Evolutionary conservation across 208 protist genomes (phyloP), one percentile per base, ranked within the genome.

Genomic region (Trichomonas vaginalis): DNA sequence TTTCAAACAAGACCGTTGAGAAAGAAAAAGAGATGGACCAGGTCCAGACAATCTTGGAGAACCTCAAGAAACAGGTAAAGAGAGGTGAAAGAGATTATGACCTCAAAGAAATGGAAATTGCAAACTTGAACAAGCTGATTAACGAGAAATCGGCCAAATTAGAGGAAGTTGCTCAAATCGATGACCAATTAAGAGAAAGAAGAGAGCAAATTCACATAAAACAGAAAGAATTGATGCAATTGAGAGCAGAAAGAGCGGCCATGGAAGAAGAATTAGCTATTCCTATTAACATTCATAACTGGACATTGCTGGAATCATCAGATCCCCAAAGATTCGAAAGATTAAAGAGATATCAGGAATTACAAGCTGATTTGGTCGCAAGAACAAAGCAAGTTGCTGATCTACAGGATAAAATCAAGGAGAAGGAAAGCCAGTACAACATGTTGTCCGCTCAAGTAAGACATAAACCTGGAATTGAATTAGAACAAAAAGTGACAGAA

Each of bases 241-340:
- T 92, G 6, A 92, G 56, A 47, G 86, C 86, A 45, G 86, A 92
- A 51, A 48, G 86, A 51, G n/a, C 86, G 8, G 86, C 86, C 35
- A 92, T 92, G 86, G 86, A 92, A 51, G 86, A 92, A 48, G 86
- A 92, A 39, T 47, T 92, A 17, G 56, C 23, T 17, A 92, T 92
- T 39, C 86, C 86, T 39, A 92, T 92, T n/a, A 92, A 92, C 39
- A 92, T 92, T 27, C 86, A 92, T 47, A 48, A 45, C 48, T 92
- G 86, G 86, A 92, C 86, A 17, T 32, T 92, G 6, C 45, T 92
- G 0, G 45, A 92, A 51, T 48, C 40, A 39, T 42, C 17, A 39
- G 86, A 92, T 92, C 86, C 86, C 2, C 27, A 51, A 39, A 92
- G 86, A 51, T 92, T 92, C 35, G 86, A 92, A 92, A 21, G 32